phyloP scores from a whole-genome alignment of 1,139 yeast species.

The Spathaspora sp. region DNA sequence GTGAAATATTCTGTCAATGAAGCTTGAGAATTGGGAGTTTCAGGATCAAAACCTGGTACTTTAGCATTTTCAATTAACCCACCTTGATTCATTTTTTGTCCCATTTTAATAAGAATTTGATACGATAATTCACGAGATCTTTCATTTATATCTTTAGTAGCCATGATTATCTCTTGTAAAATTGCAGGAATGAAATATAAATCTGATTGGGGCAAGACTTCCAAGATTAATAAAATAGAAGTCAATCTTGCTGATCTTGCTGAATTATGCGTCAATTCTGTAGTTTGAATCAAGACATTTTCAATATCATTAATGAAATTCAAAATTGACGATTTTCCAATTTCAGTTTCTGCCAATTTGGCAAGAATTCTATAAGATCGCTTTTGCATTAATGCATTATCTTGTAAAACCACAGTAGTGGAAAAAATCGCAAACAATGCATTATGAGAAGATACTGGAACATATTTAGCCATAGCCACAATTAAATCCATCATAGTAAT shows the following conservation, averaged over 20 bases:
- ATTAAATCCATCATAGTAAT: slow-evolving; percentile 89
- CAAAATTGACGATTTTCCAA: slow-evolving; percentile 55
- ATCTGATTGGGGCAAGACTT: slow-evolving; percentile 59
- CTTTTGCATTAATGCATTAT: slow-evolving; percentile 77
- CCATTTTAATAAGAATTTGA: slow-evolving; percentile 76
- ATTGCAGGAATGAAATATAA: slow-evolving; percentile 78
- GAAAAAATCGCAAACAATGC: slow-evolving; percentile 79
- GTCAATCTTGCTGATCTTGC: slow-evolving; percentile 80
- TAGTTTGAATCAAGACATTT: slow-evolving; percentile 54
- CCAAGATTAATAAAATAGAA: slow-evolving; percentile 62
- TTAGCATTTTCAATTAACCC: slow-evolving; percentile 64
- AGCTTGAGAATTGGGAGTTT: slow-evolving; percentile 64
- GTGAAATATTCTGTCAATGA: slow-evolving; percentile 80
- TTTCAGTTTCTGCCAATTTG: slow-evolving; percentile 65
- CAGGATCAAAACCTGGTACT: slow-evolving; percentile 67
- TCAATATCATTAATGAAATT: slow-evolving; percentile 60
- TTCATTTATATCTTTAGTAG: slow-evolving; percentile 93
- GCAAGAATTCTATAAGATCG: slow-evolving; percentile 83
- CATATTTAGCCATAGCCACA: slow-evolving; percentile 81
- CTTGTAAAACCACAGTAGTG: slow-evolving; percentile 53
- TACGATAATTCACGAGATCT: slow-evolving; percentile 85
- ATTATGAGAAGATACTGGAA: slow-evolving; percentile 67
- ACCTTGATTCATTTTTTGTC: slow-evolving; percentile 71
- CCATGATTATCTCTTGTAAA: slow-evolving; percentile 83
- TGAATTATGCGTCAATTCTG: slow-evolving; percentile 63